Conservation (phyloP, 2,329 filamentous ascomycete genomes). For the Sporothrix schenckii region DNA sequence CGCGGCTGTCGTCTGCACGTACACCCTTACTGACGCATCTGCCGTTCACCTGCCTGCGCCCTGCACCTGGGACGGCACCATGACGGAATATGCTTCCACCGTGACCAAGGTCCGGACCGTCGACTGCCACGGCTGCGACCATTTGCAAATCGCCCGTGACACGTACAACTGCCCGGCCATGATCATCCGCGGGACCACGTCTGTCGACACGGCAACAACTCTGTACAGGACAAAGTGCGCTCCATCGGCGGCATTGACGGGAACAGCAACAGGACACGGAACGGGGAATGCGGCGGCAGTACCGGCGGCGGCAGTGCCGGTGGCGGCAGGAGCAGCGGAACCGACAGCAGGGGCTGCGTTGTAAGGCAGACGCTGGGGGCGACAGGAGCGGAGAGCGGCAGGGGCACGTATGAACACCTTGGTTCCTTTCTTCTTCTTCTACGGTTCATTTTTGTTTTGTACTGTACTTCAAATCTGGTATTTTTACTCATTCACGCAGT, state of each 20-base stretch:
- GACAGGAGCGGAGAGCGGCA: neutral
- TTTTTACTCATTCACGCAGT: too few relatives aligned
- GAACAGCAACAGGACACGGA: neutral
- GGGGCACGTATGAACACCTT: too few relatives aligned
- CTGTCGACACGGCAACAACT: neutral
- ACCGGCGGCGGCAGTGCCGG: neutral
- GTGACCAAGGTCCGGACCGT: neutral
- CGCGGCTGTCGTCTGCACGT: neutral
- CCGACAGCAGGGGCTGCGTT: neutral
- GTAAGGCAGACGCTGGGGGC: neutral
- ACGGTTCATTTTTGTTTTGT: too few relatives aligned
- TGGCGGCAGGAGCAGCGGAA: neutral
- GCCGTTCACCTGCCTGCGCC: neutral
- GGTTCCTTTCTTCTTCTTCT: neutral
- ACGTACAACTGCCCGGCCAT: neutral
- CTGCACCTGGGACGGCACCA: conserved; percentile 6
- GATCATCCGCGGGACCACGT: neutral
- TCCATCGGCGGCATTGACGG: neutral
- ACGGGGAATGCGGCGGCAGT: neutral
- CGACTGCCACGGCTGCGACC: conserved; percentile 9
- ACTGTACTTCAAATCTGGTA: too few relatives aligned
- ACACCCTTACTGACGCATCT: neutral
- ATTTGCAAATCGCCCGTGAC: neutral
- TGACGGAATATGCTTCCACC: neutral
- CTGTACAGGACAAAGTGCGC: conserved; percentile 6